Conservation (phyloP, 345 rosid species). For the Eucalyptus marginata region DNA sequence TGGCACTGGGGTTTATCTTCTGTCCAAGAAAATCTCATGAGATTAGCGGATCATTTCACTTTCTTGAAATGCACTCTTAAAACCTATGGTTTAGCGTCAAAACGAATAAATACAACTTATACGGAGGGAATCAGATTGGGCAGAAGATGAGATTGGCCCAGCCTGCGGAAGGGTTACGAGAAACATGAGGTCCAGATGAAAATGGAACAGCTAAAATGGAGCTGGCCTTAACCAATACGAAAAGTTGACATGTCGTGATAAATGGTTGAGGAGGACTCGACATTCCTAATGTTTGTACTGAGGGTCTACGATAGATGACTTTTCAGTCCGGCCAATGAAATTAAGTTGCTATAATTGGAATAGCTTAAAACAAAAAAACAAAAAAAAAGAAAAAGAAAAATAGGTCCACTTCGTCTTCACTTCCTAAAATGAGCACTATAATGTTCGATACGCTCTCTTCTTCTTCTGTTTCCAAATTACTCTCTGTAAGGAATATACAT, state of each 20-base stretch:
- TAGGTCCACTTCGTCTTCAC: neutral
- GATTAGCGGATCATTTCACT: neutral
- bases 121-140: neutral
- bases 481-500: neutral
- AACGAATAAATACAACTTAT: neutral
- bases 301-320: neutral
- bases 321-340: neutral
- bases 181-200: neutral
- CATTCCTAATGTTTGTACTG: neutral
- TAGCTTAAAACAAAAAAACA: neutral
- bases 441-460: neutral
- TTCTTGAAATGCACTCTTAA: neutral
- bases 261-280: neutral
- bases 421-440: neutral
- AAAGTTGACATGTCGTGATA: neutral
- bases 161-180: neutral
- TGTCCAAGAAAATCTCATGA: neutral
- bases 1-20: too few species aligned
- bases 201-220: neutral
- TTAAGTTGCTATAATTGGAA: neutral
- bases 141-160: neutral
- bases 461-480: neutral
- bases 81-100: neutral
- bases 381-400: accelerated
- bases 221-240: neutral